Base-by-base conservation (phyloP, 169 alveolate species). In the Cryptosporidium canis region DNA sequence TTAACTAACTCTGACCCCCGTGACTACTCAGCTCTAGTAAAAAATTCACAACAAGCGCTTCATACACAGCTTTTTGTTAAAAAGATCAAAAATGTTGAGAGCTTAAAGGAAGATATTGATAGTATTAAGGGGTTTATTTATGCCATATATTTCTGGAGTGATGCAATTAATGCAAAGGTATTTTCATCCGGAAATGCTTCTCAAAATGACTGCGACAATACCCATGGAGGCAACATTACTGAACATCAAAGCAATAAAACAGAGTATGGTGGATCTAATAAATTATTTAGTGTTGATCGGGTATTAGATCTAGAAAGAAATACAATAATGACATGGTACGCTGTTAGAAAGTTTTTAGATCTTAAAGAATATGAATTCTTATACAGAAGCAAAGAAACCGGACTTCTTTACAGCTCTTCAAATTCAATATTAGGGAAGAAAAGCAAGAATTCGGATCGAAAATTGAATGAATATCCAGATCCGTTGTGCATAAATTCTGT, bases 81-180 rank as follows among this genome's bases (percentile, higher is more conserved):
- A 18, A 55, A 61, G 47, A 18, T 77, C 18, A 77, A 61, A 77
- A 61, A 58, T 55, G 35, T 77, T 53, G 87, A 77, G 41, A 77
- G 44, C 16, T 43, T 77, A 61, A 77, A 61, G 61, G 87, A 58
- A 39, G 87, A 77, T 27, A 55, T 77, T 24, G 87, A 77, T 12
- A 77, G 72, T 2, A 61, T 77, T 37, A 77, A 63, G 24, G 87
- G 87, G 8, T 58, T 77, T 39, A 61, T 77, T 3, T 21, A 56
- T 58, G 87, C 87, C n/a, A 55, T 77, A n/a, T 77, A 77, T 45
- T 58, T 77, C 33, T 77, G 87, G 87, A 77, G 87, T 24, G 87
- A 77, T 61, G 72, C 77, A 58, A 77, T 77, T 41, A 77, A 24
- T 77, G 61, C 87, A 27, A 43, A 24, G 37, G 67, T 51, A 2